phyloP scores from a whole-genome alignment of 2,329 filamentous ascomycete species.

The Microcera coccophila region DNA sequence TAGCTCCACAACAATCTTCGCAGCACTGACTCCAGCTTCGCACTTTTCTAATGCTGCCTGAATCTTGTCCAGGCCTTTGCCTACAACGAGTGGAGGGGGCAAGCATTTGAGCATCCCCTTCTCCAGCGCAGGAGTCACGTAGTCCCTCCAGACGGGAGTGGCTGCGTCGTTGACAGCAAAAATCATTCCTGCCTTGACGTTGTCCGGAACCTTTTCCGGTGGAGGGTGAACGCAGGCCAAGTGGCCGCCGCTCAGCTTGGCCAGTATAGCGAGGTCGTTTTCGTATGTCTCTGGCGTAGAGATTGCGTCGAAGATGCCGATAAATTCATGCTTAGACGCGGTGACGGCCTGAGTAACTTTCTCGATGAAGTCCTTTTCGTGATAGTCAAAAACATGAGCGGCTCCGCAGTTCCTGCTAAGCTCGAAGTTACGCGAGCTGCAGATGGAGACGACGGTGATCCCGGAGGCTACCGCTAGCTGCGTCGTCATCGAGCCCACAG shows the following conservation, averaged over 20 bases:
- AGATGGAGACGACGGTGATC: constrained; percentile 40
- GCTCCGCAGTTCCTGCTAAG: too few species aligned
- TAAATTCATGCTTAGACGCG: constrained; percentile 24
- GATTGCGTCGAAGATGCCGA: constrained; percentile 27
- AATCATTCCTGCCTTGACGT: constrained; percentile 32
- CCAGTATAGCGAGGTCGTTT: constrained; percentile 19
- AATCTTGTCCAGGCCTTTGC: constrained; percentile 23
- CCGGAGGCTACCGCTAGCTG: constrained; percentile 32
- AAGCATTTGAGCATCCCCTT: too few species aligned
- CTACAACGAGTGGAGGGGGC: too few species aligned
- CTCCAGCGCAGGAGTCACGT: constrained; percentile 22
- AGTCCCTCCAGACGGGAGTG: constrained; percentile 22
- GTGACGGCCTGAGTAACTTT: too few species aligned
- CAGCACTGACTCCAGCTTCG: constrained; percentile 23
- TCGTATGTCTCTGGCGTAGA: constrained; percentile 21
- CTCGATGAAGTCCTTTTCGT: too few species aligned
- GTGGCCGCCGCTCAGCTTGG: constrained; percentile 22
- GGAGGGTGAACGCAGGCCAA: constrained; percentile 28
- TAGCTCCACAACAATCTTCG: too few species aligned
- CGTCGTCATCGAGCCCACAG: too few species aligned
- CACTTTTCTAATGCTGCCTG: constrained; percentile 19
- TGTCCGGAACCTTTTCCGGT: constrained; percentile 25
- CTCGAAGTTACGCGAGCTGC: constrained; percentile 38
- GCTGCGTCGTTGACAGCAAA: constrained; percentile 24
- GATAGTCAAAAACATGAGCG: too few species aligned